Conservation (phyloP, 805 yeast species). For the Vanderwaltozyma verrucispora region DNA sequence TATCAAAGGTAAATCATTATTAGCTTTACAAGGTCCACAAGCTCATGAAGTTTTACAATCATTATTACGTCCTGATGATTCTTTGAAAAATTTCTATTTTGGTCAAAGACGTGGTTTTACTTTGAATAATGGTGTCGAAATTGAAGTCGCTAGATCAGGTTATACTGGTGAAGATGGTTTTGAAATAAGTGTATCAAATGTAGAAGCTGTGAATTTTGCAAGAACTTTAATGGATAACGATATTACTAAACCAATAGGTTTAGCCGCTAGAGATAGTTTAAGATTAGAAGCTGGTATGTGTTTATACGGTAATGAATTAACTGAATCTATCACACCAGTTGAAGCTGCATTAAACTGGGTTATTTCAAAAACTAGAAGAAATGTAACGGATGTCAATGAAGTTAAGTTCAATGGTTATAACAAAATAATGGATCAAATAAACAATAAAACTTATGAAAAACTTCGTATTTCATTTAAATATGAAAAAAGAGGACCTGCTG, state of each 20-base stretch:
- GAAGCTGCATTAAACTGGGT: slow-evolving; percentile 89
- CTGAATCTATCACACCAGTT: slow-evolving; percentile 71
- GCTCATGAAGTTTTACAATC: slow-evolving; percentile 60
- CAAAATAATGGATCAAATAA: slow-evolving; percentile 58
- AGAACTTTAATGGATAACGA: slow-evolving; percentile 43
- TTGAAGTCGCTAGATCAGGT: slow-evolving; percentile 89
- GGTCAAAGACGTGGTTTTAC: slow-evolving; percentile 45
- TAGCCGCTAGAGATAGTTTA: slow-evolving; percentile 96
- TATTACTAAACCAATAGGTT: slow-evolving; percentile 74
- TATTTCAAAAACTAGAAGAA: slow-evolving; percentile 70
- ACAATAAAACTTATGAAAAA: slow-evolving; percentile 46
- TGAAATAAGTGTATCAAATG: slow-evolving; percentile 70
- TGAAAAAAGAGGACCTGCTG: slow-evolving; percentile 76
- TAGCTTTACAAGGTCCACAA: slow-evolving; percentile 91
- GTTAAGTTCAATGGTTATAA: slow-evolving; percentile 66
- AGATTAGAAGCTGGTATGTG: slow-evolving; percentile 98
- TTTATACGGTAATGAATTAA: slow-evolving; percentile 85
- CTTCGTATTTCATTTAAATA: slow-evolving; percentile 64
- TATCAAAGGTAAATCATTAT: slow-evolving; percentile 55
- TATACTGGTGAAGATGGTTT: slow-evolving; percentile 99
- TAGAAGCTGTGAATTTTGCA: slow-evolving; percentile 51
- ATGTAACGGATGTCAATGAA: slow-evolving; percentile 16
- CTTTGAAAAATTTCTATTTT: slow-evolving; percentile 52
- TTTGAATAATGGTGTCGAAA: slow-evolving; percentile 30
- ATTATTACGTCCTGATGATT: slow-evolving; percentile 35